Evolutionary conservation across 768 basidiomycete species (phyloP).

Genomic region (Pisolithus marmoratus): DNA sequence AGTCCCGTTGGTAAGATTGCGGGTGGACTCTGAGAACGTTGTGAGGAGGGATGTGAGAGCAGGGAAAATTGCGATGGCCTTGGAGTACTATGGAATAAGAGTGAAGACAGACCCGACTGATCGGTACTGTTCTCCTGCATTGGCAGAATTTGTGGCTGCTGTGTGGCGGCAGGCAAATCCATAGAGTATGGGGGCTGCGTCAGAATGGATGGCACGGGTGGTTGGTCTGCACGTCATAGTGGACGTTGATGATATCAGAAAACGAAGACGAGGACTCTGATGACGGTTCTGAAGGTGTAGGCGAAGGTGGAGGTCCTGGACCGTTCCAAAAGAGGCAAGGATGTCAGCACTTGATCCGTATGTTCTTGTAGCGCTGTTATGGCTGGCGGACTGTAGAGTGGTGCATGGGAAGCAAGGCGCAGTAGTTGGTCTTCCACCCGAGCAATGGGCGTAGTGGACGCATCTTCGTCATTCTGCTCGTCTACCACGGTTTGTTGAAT

Average conservation of each 20-base stretch:
- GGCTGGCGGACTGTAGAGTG: background rate
- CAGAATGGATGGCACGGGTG: background rate
- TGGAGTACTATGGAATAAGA: background rate
- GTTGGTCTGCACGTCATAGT: background rate
- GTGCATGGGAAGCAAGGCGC: background rate
- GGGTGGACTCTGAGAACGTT: background rate
- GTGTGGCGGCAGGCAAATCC: background rate
- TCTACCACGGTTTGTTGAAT: too few species aligned
- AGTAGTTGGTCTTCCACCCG: background rate
- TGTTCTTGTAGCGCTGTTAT: background rate
- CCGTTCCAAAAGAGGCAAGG: background rate
- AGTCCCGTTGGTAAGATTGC: background rate
- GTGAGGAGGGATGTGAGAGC: background rate
- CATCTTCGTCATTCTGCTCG: background rate
- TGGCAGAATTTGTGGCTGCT: background rate
- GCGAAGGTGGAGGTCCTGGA: too few species aligned
- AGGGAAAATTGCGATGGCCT: background rate
- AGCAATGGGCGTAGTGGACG: constrained; percentile 13
- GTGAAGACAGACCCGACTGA: background rate
- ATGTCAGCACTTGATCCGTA: background rate
- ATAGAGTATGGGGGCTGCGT: too few species aligned
- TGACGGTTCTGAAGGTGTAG: background rate
- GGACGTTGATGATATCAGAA: background rate
- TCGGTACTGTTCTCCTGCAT: background rate
- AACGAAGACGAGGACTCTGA: background rate